Base-by-base conservation (phyloP, 2,329 filamentous ascomycete species). In the Dothistroma pini region DNA sequence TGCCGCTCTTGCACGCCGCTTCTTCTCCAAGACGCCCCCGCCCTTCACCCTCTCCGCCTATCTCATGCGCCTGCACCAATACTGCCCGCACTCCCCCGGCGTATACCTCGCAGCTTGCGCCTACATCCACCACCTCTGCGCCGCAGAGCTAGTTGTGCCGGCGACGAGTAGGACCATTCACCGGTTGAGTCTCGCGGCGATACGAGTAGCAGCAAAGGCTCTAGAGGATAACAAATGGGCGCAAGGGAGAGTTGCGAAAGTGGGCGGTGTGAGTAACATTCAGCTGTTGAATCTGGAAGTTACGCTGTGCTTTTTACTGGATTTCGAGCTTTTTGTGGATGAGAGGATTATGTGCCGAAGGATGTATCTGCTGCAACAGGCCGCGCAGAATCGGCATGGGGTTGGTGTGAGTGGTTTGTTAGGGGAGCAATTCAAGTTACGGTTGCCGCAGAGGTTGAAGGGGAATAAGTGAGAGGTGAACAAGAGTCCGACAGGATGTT, bases 211-310 rank as follows among this genome's bases (percentile, higher is more conserved):
- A 14, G 95, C 93, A 84, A 99, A 97, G 78, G 90, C 91, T 0
- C 79, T 97, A n/a, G 93, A 99, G 75, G 93, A 97, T 74, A 83
- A 93, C 57, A 90, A 88, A 68, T 96, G 96, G 77, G 86, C 90
- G 9, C 93, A 97, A 77, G 83, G 83, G 62, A 89, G 91, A 58
- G 87, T 97, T 66, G 88, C 93, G 19, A 89, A 88, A 66, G 93
- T 97, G 1, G 93, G 95, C 48, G 93, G 93, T 19, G 91, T 97
- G 16, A 90, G 86, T 70, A 89, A 90, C 72, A 79, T 81, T 19
- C 92, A 97, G 76, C 82, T 99, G 56, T 89, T 89, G 47, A 84
- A 89, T 62, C 78, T 97, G 48, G 95, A 97, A 79, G 90, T 97
- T 63, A 92, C 89, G 52, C 71, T 82, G 11, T 80, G 80, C 62